Evolutionary conservation across 2,329 filamentous ascomycete genomes (phyloP), one percentile per base, ranked within the genome.

Genomic region (Aspergillus clavatus): DNA sequence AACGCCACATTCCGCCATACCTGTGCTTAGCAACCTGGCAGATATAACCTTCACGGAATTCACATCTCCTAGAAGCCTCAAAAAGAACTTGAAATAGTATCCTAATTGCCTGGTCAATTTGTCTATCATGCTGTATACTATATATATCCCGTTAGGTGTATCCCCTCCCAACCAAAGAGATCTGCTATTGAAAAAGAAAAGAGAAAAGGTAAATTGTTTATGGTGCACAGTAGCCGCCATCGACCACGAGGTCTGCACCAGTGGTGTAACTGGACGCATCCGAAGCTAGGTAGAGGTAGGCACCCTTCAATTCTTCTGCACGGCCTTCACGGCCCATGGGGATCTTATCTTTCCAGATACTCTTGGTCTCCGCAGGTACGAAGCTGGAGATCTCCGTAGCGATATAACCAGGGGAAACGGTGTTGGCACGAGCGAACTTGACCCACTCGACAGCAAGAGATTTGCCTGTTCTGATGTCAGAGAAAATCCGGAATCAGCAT

Each of bases 251-350:
- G 64, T 89, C 84, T 7, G 79, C 74, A 0, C 82, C 88, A 7
- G 87, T 94, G 14, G 84, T 89, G 70, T 89, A 94, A 43, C 82
- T 86, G n/a, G 84, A 80, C 3, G 87, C 87, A 67, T 94, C 87
- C 11, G 83, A 87, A 14, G 86, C 85, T 45, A 94, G 74, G 68
- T 89, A 93, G 38, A 94, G 69, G 65, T 86, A 95, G 14, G 84
- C 84, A 16, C 87, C 89, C 72, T 91, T 90, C 56, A 94, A 75
- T 72, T 95, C 88, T 48, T 81, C 78, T 2, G 80, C 73, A 53
- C 82, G 75, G 7, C 84, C 88, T 61, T 89, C 84, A 53, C 88
- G 63, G 71, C 81, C 86, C 82, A 93, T 86, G 7, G 86, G 86
- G 31, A 84, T 90, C 77, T 86, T 90, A 59, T 82, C 80, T 62